These are phyloP conservation scores for Fomitopsis pulvina DNA, from an alignment of 768 basidiomycete genomes.

Conservation along the genomic window DNA sequence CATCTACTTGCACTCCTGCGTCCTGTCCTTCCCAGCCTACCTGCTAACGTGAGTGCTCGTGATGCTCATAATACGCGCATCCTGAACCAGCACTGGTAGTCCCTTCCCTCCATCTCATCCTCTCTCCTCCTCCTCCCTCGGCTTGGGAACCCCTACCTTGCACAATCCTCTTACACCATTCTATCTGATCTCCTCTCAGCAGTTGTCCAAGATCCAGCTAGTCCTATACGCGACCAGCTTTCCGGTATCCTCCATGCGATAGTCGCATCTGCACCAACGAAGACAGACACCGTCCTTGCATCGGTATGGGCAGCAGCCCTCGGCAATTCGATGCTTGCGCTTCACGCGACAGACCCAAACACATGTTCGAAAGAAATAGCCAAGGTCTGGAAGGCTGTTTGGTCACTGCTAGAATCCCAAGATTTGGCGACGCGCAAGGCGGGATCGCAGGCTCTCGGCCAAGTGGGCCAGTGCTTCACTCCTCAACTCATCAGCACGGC, in stretches of 20 bases:
- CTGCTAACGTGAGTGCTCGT: constrained; percentile 53
- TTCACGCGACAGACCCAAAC: constrained; percentile 41
- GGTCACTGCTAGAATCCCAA: constrained; percentile 72
- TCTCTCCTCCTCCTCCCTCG: constrained; percentile 78
- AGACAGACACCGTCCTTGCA: constrained; percentile 58
- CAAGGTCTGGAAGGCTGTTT: constrained; percentile 68
- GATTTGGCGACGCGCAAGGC: constrained; percentile 56
- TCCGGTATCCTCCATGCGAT: constrained; percentile 58
- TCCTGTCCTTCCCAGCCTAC: constrained; percentile 53
- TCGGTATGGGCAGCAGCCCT: constrained; percentile 78
- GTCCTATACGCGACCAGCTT: constrained; percentile 46
- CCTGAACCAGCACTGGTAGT: constrained; percentile 36
- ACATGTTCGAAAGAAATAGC: constrained; percentile 47
- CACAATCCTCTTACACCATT: constrained; percentile 81
- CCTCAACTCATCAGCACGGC: constrained; percentile 51
- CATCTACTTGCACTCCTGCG: constrained; percentile 72
- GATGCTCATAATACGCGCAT: not conserved
- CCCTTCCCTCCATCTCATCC: constrained; percentile 61
- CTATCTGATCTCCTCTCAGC: constrained; percentile 73
- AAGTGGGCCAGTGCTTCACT: constrained; percentile 67
- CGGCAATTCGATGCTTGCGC: constrained; percentile 66
- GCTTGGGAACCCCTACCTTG: constrained; percentile 82
- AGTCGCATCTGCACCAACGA: constrained; percentile 61
- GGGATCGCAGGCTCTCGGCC: constrained; percentile 53
- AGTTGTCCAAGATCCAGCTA: constrained; percentile 43